Base-by-base conservation (phyloP, 306 rosid genomes). In the Gastrolobium villosum region DNA sequence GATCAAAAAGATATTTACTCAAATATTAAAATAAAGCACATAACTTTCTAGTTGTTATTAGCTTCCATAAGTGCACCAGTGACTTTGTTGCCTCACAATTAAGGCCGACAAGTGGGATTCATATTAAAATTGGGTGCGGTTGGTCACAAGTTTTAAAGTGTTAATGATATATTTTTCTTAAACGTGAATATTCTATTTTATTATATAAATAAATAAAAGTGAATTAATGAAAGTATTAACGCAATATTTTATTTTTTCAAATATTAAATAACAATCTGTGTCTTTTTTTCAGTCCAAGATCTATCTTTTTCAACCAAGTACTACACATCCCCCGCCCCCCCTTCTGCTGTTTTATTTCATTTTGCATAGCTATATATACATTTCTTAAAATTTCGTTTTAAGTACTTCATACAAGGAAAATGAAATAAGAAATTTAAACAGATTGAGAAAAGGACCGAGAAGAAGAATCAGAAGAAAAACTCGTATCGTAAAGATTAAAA, bases 301-400 rank as follows among this genome's bases (percentile, higher is more conserved):
- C 62, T 14, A 50, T 70, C 75, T 49, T 20, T 59, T 31, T 48
- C 54, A 40, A 5, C 9, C 26, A 0, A 43, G 37, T 20, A 20
- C 15, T 65, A 39, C 10, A 64, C 28, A 13, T 45, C 41, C n/a
- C n/a, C n/a, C n/a, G n/a, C 31, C n/a, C 7, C 2, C 4, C 1
- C 30, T 43, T 32, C 74, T 35, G 36, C 48, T 70, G 20, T 35
- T 70, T 70, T 32, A 52, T 70, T 70, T 50, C 10, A 32, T 30
- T 43, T 32, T 69, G 62, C 46, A n/a, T n/a, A 11, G n/a, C 7
- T 32, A 31, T n/a, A 68, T 68, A 13, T 11, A 68, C 45, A 45
- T 1, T 8, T 31, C 5, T 15, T 39, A 40, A 37, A 36, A 44
- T 3, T 2, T 37, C 11, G 48, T 40, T 44, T 65, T 0, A 14